Percentiles rank a stretch among this genome's conserved stretches.
These are phyloP conservation scores for Ustilago esculenta DNA, from an alignment of 1,284 basidiomycete species.

Conservation along the genomic window DNA sequence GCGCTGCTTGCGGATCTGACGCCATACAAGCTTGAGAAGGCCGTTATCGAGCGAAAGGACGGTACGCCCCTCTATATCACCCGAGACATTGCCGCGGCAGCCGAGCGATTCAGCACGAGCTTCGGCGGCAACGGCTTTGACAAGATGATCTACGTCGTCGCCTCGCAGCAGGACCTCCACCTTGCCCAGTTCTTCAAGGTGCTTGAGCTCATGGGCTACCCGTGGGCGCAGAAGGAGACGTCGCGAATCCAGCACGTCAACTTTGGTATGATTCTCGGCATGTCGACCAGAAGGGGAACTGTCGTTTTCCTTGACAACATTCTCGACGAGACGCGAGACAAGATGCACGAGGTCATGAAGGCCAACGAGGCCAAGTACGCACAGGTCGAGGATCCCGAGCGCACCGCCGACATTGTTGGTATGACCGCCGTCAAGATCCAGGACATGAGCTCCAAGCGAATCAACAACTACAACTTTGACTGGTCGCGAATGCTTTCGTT, in stretches of 20 bases:
- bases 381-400: slow-evolving; percentile 86
- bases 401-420: slow-evolving; percentile 84
- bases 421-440: slow-evolving; percentile 98
- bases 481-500: slow-evolving; percentile 95
- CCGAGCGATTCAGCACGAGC: slow-evolving; percentile 80
- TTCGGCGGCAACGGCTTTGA: slow-evolving; percentile 73
- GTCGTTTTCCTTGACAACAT: slow-evolving; percentile 96
- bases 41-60: slow-evolving; percentile 92
- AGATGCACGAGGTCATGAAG: slow-evolving; percentile 97
- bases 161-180: slow-evolving; percentile 94
- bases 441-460: slow-evolving; percentile 95
- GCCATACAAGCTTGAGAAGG: slow-evolving; percentile 75
- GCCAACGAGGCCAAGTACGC: slow-evolving; percentile 93
- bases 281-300: slow-evolving; percentile 96
- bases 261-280: slow-evolving; percentile 90
- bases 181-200: slow-evolving; percentile 94
- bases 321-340: slow-evolving; percentile 84
- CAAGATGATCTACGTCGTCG: slow-evolving; percentile 97
- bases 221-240: slow-evolving; percentile 75
- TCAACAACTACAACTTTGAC: slow-evolving; percentile 96
- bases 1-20: slow-evolving; percentile 62
- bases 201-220: slow-evolving; percentile 86
- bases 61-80: slow-evolving; percentile 98
- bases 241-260: slow-evolving; percentile 85
- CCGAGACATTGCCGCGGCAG: slow-evolving; percentile 94